phyloP scores from a whole-genome alignment of 176 grass and related monocot genomes.

The Alloteropsis semialata region DNA sequence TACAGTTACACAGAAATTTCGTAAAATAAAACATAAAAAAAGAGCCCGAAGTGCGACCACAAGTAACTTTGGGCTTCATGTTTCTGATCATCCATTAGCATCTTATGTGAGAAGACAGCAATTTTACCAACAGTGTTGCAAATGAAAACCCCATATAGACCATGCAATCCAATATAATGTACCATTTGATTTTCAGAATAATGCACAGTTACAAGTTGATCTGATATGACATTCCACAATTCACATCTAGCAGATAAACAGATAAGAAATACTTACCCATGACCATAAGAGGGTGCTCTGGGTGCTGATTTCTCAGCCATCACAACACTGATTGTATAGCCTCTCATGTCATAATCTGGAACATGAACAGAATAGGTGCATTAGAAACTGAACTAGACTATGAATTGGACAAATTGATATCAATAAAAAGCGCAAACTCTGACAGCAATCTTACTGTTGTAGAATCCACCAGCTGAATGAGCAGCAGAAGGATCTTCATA shows the following conservation, averaged over 20 bases:
- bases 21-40: no score
- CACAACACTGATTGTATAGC: constrained; percentile 78
- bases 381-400: constrained; percentile 13
- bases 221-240: background rate
- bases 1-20: background rate
- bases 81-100: background rate
- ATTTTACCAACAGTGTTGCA: no score
- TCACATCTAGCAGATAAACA: constrained; percentile 12
- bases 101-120: no score
- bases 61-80: no score
- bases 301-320: constrained; percentile 99
- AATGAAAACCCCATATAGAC: background rate
- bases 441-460: constrained; percentile 63
- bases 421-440: constrained; percentile 1
- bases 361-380: constrained; percentile 25
- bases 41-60: background rate
- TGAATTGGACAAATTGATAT: background rate
- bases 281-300: constrained; percentile 74
- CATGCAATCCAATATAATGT: background rate
- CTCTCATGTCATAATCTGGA: constrained; percentile 96
- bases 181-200: background rate
- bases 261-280: constrained; percentile 60
- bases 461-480: constrained; percentile 95
- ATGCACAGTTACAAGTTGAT: background rate
- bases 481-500: constrained; percentile 99